phyloP scores from a whole-genome alignment of 129 eudicot species.

The Flaveria ramosissima region DNA sequence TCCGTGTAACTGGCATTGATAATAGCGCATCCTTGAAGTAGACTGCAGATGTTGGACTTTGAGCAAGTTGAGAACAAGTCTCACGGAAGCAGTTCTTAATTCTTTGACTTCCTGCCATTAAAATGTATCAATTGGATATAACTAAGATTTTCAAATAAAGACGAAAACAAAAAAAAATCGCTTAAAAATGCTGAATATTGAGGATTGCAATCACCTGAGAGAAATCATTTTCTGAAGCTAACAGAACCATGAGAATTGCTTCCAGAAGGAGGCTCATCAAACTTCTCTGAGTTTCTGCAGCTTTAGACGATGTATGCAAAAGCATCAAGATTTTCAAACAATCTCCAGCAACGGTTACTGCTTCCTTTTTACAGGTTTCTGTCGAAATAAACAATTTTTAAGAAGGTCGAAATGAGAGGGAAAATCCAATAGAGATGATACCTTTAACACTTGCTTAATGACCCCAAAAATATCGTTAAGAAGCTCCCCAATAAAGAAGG shows the following conservation, averaged over 20 bases:
- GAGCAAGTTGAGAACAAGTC: constrained; percentile 92
- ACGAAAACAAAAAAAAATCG: not conserved
- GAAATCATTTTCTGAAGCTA: constrained; percentile 50
- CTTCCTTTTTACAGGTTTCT: constrained; percentile 75
- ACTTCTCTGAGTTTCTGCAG: constrained; percentile 63
- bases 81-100: constrained; percentile 55
- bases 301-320: constrained; percentile 70
- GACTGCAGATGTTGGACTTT: constrained; percentile 65
- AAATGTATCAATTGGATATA: constrained; percentile 6
- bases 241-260: constrained; percentile 69
- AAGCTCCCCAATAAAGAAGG: constrained; percentile 78
- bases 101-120: constrained; percentile 68
- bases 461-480: constrained; percentile 50
- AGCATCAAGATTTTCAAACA: constrained; percentile 81
- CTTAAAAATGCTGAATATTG: constrained; percentile 2
- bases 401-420: constrained; percentile 23
- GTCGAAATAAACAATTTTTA: constrained; percentile 31
- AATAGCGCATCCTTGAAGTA: constrained; percentile 75
- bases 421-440: constrained; percentile 22
- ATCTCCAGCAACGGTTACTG: constrained; percentile 70
- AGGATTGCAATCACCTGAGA: constrained; percentile 54
- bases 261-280: constrained; percentile 73
- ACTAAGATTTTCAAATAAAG: constrained; percentile 10
- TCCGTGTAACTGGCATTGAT: constrained; percentile 61
- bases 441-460: constrained; percentile 58